Base-by-base conservation (phyloP, 2,329 filamentous ascomycete genomes). In the Emmonsiellopsis sp. region DNA sequence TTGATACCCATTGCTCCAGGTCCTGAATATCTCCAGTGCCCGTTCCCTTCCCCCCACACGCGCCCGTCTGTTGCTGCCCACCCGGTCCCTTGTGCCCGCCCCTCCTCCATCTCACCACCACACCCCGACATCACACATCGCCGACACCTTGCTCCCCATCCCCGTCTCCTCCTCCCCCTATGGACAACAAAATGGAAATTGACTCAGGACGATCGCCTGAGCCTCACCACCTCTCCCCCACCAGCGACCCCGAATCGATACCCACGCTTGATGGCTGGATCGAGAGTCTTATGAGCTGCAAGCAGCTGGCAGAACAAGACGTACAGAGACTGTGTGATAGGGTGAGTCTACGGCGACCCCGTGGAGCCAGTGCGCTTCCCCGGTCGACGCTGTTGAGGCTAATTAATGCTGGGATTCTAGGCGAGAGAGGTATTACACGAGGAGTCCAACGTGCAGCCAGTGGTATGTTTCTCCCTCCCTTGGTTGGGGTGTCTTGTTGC, bases 161-260 rank as follows among this genome's bases (percentile, higher is more conserved):
- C 36, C 49, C 40, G 42, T 46, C 21, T n/a, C 42, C 36, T 43
- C 5, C 17, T 45, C 43, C 10, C 40, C 40, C 55, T 60, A 95
- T 96, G 90, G 92, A 98, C 74, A 95, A 90, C 68, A 95, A 94
- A 74, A 98, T 98, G 93, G 92, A 96, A 65, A 74, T 77, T 78
- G 93, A 98, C 71, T 90, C 95, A 64, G 87, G 86, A 67, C 88
- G 91, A 74, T 84, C 87, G 66, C 87, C 90, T 60, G 84, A 87
- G 69, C 81, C 83, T 60, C 81, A 88, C 69, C 86, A 86, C 68
- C 74, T 95, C 63, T 83, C 86, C 56, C 83, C 89, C 49, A 77
- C 83, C 53, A 80, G 83, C 65, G 93, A 97, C 76, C 87, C 92
- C 53, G 85, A 91, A 57, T 88, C 90, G 62, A 93, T 95, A 77